Conservation (phyloP, 768 basidiomycete genomes). For the Russula emetica region DNA sequence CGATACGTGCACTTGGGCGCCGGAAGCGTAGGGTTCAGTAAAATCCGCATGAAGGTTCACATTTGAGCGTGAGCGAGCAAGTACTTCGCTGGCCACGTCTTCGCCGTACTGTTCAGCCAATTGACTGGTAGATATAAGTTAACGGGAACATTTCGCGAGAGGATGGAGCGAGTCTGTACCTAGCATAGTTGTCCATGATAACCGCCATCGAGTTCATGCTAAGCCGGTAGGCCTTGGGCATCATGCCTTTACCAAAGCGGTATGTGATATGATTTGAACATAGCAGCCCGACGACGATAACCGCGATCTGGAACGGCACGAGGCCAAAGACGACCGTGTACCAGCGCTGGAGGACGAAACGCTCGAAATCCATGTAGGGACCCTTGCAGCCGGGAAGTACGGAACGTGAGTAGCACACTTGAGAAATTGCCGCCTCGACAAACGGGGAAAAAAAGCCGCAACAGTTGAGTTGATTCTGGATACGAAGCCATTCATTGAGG, state of each 20-base stretch:
- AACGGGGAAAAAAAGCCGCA: constrained; percentile 81
- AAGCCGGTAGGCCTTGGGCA: constrained; percentile 77
- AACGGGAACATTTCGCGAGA: not conserved
- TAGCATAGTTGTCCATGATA: constrained; percentile 82
- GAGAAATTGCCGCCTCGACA: constrained; percentile 70
- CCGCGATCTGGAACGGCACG: constrained; percentile 60
- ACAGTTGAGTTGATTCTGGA: constrained; percentile 73
- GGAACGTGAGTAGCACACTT: constrained; percentile 70
- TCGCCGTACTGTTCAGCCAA: constrained; percentile 70
- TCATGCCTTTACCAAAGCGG: constrained; percentile 84
- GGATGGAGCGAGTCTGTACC: constrained; percentile 40
- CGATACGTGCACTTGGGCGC: not conserved
- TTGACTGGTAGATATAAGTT: constrained; percentile 44
- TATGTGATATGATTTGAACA: constrained; percentile 85
- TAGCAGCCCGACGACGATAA: constrained; percentile 60
- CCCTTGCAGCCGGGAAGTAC: constrained; percentile 71
- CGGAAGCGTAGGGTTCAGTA: constrained; percentile 31
- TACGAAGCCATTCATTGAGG: constrained; percentile 53
- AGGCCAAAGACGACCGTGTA: constrained; percentile 60
- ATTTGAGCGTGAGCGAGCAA: constrained; percentile 55
- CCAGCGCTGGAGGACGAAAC: constrained; percentile 54
- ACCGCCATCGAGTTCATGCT: constrained; percentile 71
- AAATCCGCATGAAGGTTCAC: constrained; percentile 39
- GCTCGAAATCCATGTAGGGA: constrained; percentile 55
- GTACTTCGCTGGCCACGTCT: constrained; percentile 55